Percentiles rank a stretch among this genome's conserved stretches.
Conservation (phyloP, 768 basidiomycete species). For the Lactifluus rugatus region DNA sequence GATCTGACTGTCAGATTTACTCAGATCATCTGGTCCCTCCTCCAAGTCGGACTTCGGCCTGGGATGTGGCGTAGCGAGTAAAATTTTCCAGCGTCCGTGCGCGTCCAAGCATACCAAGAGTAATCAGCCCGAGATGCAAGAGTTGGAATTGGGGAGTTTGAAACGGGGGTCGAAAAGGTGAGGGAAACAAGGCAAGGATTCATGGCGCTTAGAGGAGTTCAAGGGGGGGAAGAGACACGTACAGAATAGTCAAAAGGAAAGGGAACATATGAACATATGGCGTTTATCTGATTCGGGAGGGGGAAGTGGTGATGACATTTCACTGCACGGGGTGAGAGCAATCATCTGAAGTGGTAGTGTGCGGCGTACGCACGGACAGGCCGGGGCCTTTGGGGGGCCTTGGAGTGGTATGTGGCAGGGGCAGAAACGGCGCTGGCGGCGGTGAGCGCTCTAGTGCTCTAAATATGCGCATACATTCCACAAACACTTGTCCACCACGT, state of each 20-base stretch:
- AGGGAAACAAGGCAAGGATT: background rate
- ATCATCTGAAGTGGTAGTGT: background rate
- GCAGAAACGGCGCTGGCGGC: background rate
- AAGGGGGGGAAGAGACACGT: background rate
- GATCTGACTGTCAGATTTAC: constrained; percentile 7
- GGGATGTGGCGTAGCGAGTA: constrained; percentile 1
- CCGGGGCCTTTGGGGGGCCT: background rate
- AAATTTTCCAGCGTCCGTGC: background rate
- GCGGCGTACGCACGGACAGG: background rate
- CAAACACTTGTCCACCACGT: background rate
- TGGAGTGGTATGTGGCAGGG: background rate
- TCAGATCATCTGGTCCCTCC: constrained; percentile 6
- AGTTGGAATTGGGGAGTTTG: background rate
- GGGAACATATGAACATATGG: too few species aligned
- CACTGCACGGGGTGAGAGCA: background rate
- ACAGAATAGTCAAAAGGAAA: background rate
- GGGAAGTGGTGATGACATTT: background rate
- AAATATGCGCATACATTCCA: constrained; percentile 1
- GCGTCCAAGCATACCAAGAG: background rate
- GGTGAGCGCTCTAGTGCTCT: constrained; percentile 8
- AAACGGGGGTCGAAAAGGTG: background rate
- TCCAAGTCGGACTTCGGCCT: constrained; percentile 3
- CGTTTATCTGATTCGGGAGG: background rate
- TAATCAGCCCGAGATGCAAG: background rate
- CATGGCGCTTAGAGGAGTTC: background rate